Evolutionary conservation across 495 filamentous ascomycete species (phyloP), one percentile per base, ranked within the genome.

Genomic region (Penicillium manginii): DNA sequence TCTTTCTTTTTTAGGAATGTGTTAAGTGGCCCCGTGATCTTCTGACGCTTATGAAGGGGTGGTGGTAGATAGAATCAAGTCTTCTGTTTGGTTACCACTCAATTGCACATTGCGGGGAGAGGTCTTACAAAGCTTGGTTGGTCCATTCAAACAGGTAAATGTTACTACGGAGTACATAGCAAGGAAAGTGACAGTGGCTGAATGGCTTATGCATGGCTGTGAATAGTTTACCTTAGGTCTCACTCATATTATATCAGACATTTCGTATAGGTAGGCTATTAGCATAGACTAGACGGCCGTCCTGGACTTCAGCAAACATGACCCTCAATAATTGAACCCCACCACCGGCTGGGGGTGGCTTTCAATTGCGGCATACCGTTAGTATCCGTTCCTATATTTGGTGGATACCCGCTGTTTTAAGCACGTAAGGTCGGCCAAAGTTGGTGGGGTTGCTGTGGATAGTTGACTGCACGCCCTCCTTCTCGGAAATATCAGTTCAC

Each of bases 371-470:
- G 37, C 31, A 51, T 46, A 55, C 52, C 58, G 58, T 52, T 22
- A 52, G 35, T 60, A 60, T 50, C 58, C 58, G 58, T 55, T 43
- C 50, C 37, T 29, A 40, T 49, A 32, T 33, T 19, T 35, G 19
- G 26, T 6, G 23, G 10, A 32, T 51, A 33, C 32, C 52, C 35
- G 45, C 51, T 43, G 26, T 0, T 29, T 29, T 29, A 29, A 29
- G 26, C 26, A 31, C 52, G 35, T 33, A 11, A 15, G 33, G 39
- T 10, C 8, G 40, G 3, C 12, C n/a, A 21, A 4, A 45, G 17
- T 17, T 2, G 18, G 40, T 45, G 40, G 40, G 40, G 17, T 9
- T 45, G 15, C 40, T 45, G 9, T 8, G 15, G 18, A 23, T 22
- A 14, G 45, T 21, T 47, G 40, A n/a, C 45, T 47, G 45, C 45